Conservation (phyloP, 2,329 filamentous ascomycete species). For the Talaromyces funiculosus region DNA sequence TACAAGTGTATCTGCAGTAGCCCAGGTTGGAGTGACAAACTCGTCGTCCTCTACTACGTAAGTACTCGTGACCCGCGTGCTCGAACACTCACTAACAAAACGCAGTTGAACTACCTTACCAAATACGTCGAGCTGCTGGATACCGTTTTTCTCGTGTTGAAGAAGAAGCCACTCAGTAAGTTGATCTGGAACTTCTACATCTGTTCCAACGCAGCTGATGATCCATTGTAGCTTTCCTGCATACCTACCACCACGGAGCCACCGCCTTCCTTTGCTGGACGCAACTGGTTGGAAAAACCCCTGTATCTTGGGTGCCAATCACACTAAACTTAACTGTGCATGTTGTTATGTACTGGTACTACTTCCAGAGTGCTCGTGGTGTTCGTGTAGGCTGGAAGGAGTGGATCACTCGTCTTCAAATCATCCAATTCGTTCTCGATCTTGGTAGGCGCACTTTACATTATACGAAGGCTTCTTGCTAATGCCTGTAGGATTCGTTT, state of each 20-base stretch:
- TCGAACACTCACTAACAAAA: neutral
- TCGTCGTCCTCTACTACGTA: conserved; percentile 90
- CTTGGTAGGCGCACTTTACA: conserved; percentile 57
- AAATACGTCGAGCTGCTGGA: conserved; percentile 90
- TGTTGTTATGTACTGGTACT: conserved; percentile 99
- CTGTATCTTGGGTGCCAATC: conserved; percentile 87
- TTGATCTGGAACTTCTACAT: neutral
- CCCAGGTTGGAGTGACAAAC: conserved; percentile 80
- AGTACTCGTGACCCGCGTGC: conserved; percentile 31
- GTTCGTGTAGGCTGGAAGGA: conserved; percentile 97
- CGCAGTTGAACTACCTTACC: conserved; percentile 83
- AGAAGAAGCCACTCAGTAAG: conserved; percentile 81
- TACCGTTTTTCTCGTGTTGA: conserved; percentile 88
- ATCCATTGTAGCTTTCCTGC: conserved; percentile 62
- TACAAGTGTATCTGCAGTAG: conserved; percentile 74
- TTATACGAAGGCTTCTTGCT: neutral
- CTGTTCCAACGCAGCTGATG: neutral
- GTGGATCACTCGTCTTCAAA: conserved; percentile 92
- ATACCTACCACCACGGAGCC: conserved; percentile 93
- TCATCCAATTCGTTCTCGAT: conserved; percentile 89
- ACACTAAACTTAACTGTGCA: conserved; percentile 82
- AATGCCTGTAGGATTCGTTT: conserved; percentile 66
- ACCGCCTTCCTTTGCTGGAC: conserved; percentile 92
- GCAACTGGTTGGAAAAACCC: conserved; percentile 77
- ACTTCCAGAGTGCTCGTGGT: conserved; percentile 90